These are phyloP conservation scores for Endocarpon pusillum DNA, from an alignment of 495 filamentous ascomycete species.

Conservation along the genomic window DNA sequence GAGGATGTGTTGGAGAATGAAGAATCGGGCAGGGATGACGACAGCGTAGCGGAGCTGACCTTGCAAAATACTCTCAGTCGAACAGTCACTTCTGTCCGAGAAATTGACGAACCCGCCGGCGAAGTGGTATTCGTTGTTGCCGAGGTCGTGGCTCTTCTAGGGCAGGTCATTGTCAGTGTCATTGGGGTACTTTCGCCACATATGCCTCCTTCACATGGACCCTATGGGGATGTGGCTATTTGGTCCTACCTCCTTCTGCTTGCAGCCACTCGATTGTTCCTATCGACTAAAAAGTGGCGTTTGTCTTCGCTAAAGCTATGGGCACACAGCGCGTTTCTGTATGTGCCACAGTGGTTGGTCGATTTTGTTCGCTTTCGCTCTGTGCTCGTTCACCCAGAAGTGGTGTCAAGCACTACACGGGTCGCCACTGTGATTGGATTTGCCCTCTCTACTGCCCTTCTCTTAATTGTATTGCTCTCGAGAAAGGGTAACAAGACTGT, in stretches of 20 bases:
- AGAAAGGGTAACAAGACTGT: conserved; percentile 87
- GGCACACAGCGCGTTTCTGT: conserved; percentile 86
- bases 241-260: conserved; percentile 77
- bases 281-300: conserved; percentile 45
- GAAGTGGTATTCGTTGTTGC: conserved; percentile 50
- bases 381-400: conserved; percentile 58
- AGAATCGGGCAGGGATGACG: conserved; percentile 41
- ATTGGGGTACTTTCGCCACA: conserved; percentile 37
- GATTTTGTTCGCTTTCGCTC: conserved; percentile 65
- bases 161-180: conserved; percentile 48
- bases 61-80: conserved; percentile 44
- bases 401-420: conserved; percentile 34
- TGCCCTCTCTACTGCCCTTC: conserved; percentile 50
- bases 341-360: conserved; percentile 68
- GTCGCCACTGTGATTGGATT: conserved; percentile 54
- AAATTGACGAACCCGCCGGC: conserved; percentile 58
- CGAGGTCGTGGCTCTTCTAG: conserved; percentile 60
- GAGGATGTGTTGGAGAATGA: conserved; percentile 28
- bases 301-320: conserved; percentile 54
- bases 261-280: conserved; percentile 50
- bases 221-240: conserved; percentile 43
- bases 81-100: conserved; percentile 46
- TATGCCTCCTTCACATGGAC: conserved; percentile 39
- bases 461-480: conserved; percentile 58
- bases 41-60: conserved; percentile 48